These are phyloP conservation scores for Thermomucor indicae-seudaticae DNA, from an alignment of 371 early-diverging fungal species.

Conservation along the genomic window DNA sequence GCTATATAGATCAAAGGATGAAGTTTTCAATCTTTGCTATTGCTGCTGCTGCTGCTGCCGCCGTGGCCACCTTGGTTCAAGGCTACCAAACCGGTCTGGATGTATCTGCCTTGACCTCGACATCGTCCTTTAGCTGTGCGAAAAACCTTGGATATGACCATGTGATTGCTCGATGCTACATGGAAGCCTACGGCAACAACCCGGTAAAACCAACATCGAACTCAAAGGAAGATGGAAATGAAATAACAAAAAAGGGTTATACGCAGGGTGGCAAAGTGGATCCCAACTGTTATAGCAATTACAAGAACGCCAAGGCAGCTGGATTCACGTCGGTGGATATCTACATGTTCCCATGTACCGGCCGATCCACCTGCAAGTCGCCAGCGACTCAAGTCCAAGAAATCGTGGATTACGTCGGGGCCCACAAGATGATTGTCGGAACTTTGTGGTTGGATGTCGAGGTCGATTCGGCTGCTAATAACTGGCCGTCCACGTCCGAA, in stretches of 20 bases:
- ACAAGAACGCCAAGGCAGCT: slow-evolving; percentile 14
- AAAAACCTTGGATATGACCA: slow-evolving; percentile 13
- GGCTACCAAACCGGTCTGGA: slow-evolving; percentile 11
- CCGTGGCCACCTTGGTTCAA: not conserved
- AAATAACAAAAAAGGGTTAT: not conserved
- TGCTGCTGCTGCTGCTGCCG: not conserved
- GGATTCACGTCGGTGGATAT: slow-evolving; percentile 12
- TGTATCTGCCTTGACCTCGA: slow-evolving; percentile 9
- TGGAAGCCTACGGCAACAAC: slow-evolving; percentile 14
- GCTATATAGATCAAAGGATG: not conserved
- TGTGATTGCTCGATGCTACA: slow-evolving; percentile 17
- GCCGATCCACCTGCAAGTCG: slow-evolving; percentile 20
- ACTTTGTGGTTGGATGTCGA: slow-evolving; percentile 22
- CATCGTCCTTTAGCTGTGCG: slow-evolving; percentile 9
- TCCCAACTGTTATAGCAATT: slow-evolving; percentile 12
- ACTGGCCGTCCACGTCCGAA: slow-evolving; percentile 14
- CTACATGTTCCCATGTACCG: slow-evolving; percentile 26
- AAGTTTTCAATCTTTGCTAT: not conserved
- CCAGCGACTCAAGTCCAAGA: slow-evolving; percentile 18
- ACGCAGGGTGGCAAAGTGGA: slow-evolving; percentile 15
- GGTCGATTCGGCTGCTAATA: slow-evolving; percentile 16
- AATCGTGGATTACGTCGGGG: slow-evolving; percentile 7
- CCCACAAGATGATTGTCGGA: slow-evolving; percentile 16
- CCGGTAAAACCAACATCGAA: slow-evolving; percentile 2
- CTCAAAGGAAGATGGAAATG: not conserved